phyloP scores from a whole-genome alignment of 1,139 yeast genomes.

The Candida pseudocylindracea region DNA sequence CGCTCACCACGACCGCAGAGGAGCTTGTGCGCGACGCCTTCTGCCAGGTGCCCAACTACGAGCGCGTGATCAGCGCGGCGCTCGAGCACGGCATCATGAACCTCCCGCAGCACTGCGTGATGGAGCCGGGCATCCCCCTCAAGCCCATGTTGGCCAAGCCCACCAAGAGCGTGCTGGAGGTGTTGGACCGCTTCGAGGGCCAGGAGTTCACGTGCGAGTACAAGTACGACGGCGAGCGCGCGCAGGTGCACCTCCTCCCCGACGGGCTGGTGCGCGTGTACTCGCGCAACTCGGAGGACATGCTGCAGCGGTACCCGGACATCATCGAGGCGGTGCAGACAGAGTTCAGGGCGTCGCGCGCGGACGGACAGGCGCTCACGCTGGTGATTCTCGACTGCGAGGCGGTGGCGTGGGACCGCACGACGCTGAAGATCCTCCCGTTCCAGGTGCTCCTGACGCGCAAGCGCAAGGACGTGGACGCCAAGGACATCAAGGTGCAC shows the following conservation, averaged over 20 bases:
- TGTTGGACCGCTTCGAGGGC: conserved; percentile 70
- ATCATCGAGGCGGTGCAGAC: conserved; percentile 39
- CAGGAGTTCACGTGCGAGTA: conserved; percentile 85
- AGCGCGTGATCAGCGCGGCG: conserved; percentile 44
- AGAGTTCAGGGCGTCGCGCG: conserved; percentile 8
- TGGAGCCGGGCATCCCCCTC: conserved; percentile 84
- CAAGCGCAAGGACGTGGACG: conserved; percentile 80
- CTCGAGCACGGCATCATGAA: conserved; percentile 44
- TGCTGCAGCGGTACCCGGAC: conserved; percentile 94
- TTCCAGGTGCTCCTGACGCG: conserved; percentile 86
- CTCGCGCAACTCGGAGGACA: conserved; percentile 90
- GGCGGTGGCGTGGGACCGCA: conserved; percentile 96
- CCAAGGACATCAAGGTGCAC: conserved; percentile 69
- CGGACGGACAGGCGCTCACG: neutral
- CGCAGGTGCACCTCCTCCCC: conserved; percentile 63
- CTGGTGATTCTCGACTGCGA: conserved; percentile 62
- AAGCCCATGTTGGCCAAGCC: conserved; percentile 99
- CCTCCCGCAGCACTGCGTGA: conserved; percentile 42
- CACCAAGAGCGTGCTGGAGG: conserved; percentile 77
- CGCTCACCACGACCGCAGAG: conserved; percentile 38
- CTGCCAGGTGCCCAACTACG: conserved; percentile 84
- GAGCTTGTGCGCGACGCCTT: conserved; percentile 67
- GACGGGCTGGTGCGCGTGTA: conserved; percentile 58
- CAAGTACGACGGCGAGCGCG: conserved; percentile 95
- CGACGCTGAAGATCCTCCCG: conserved; percentile 55